These are phyloP conservation scores for Irpex sp. DNA, from an alignment of 1,284 basidiomycete species.

Conservation along the genomic window DNA sequence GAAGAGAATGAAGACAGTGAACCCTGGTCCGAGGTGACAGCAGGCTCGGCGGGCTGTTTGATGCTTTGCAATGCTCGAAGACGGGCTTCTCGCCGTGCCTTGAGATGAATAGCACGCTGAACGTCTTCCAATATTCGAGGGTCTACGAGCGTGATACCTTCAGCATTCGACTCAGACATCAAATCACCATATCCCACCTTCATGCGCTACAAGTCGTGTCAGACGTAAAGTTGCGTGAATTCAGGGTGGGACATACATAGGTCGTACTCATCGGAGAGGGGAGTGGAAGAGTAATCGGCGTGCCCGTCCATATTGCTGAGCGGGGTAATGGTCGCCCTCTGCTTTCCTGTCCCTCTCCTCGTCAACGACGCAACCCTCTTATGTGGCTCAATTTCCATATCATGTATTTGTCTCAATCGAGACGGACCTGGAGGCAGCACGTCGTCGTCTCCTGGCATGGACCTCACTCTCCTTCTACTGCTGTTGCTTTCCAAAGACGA, in stretches of 20 bases:
- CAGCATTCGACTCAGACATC: background rate
- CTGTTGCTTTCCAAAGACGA: slow-evolving; percentile 15
- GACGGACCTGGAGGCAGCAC: slow-evolving; percentile 9
- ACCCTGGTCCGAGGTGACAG: slow-evolving; percentile 18
- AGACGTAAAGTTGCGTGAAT: background rate
- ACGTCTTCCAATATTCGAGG: slow-evolving; percentile 71
- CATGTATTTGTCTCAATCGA: slow-evolving; percentile 4
- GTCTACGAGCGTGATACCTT: slow-evolving; percentile 34
- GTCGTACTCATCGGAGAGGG: slow-evolving; percentile 68
- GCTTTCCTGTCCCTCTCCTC: slow-evolving; percentile 15
- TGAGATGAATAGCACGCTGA: slow-evolving; percentile 61
- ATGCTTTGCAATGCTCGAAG: slow-evolving; percentile 33
- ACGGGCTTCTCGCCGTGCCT: slow-evolving; percentile 66
- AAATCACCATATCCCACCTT: slow-evolving; percentile 42
- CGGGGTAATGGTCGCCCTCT: slow-evolving; percentile 2
- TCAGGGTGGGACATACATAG: slow-evolving; percentile 45
- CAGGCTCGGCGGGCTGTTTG: slow-evolving; percentile 19
- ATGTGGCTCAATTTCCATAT: slow-evolving; percentile 8
- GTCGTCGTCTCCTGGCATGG: slow-evolving; percentile 18
- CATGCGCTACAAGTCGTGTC: slow-evolving; percentile 42
- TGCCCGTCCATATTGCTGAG: slow-evolving; percentile 10
- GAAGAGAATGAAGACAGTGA: slow-evolving; percentile 31
- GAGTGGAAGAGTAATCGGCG: slow-evolving; percentile 17
- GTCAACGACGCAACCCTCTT: slow-evolving; percentile 15
- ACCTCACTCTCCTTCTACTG: slow-evolving; percentile 26